Base-by-base conservation (phyloP, 768 basidiomycete species). In the Lyophyllum shimeji region DNA sequence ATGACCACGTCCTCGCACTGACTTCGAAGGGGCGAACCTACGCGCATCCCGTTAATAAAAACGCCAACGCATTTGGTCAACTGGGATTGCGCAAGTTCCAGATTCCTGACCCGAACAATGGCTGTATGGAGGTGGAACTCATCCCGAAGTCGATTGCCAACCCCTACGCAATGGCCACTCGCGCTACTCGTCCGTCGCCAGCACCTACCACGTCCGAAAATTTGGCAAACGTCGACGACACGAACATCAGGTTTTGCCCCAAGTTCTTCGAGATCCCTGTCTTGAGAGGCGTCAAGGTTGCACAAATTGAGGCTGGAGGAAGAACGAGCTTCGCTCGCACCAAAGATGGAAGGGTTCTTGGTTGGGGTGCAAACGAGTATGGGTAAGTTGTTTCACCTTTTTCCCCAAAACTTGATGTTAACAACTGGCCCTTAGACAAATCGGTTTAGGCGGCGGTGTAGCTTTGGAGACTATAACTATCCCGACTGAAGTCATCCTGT, bases 281-380 rank as follows among this genome's bases (percentile, higher is more conserved):
- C 2, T 71, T 97, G 23, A 76, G 71, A 46, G 87, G 82, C 1
- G 69, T 93, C 5, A 67, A 81, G 21, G 75, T 90, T 43, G 80
- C 77, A 18, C 86, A 92, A 69, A 76, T 93, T 43, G 85, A 85
- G 25, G 82, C 93, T 23, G 92, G 92, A 2, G 75, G 77, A 37
- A 78, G 85, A 52, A 85, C 81, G 46, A 93, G 89, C 63, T 93
- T 91, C 64, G 86, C 79, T 9, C 76, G 84, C 23, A 93, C 92
- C 0, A 55, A 60, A 2, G 70, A 75, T 2, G 95, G 93, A 1
- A 76, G 84, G 52, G 89, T 95, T 9, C 79, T 98, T 18, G 92
- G 86, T 0, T 96, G 90, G 84, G 95, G 95, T 44, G 91, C 91
- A 1, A 96, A 97, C 67, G 86, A 90, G 60, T 88, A 80, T 62